phyloP scores from a whole-genome alignment of 495 filamentous ascomycete genomes.

The Neurospora sp. region DNA sequence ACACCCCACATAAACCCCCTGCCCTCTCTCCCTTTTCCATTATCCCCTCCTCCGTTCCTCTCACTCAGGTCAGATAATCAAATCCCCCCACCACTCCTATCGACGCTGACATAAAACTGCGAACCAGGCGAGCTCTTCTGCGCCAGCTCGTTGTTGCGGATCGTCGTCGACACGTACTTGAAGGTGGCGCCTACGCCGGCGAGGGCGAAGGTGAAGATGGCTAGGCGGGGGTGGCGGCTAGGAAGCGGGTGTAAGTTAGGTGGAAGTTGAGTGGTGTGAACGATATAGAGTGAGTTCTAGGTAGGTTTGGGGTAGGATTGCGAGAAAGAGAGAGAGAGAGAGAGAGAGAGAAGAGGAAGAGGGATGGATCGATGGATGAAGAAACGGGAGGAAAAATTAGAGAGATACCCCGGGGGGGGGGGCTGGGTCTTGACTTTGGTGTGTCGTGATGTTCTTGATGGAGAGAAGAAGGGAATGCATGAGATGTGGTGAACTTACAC shows the following conservation, averaged over 20 bases:
- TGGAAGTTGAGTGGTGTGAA: neutral
- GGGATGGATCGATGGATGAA: too few relatives aligned
- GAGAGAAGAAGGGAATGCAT: neutral
- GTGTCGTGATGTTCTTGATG: neutral
- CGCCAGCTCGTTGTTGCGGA: slow-evolving; percentile 30
- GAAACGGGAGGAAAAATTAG: too few relatives aligned
- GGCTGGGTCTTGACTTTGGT: neutral
- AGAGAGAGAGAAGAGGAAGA: too few relatives aligned
- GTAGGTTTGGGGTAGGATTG: too few relatives aligned
- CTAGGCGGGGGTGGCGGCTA: slow-evolving; percentile 25
- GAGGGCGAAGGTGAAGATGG: slow-evolving; percentile 16
- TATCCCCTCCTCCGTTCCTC: neutral
- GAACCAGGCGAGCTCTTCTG: slow-evolving; percentile 23
- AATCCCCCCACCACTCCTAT: slow-evolving; percentile 38
- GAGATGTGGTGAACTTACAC: neutral
- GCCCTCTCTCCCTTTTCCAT: too few relatives aligned
- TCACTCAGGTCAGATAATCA: neutral
- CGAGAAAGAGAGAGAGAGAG: too few relatives aligned
- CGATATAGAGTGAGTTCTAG: too few relatives aligned
- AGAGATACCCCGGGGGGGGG: too few relatives aligned
- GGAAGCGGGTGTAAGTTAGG: neutral
- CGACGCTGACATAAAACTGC: slow-evolving; percentile 34
- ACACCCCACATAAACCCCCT: neutral
- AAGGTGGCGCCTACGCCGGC: slow-evolving; percentile 20
- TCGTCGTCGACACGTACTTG: slow-evolving; percentile 21